Conservation (phyloP, 306 rosid genomes). For the Cucumis melo region DNA sequence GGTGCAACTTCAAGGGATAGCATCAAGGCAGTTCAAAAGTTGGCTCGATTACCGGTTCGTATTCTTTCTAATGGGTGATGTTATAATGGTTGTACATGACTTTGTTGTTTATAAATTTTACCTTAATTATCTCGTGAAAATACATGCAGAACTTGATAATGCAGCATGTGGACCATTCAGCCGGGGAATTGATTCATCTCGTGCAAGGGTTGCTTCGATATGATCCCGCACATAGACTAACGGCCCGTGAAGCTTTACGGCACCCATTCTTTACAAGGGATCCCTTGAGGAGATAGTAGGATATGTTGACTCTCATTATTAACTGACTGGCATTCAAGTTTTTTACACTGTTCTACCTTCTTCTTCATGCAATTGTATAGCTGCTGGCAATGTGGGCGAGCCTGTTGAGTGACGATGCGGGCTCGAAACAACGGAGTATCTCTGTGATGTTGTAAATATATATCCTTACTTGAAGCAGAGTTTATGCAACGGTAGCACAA, state of each 20-base stretch:
- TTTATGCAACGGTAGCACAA: neutral
- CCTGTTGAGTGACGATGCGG: neutral
- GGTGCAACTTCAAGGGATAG: conserved; percentile 85
- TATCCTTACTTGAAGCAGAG: no score
- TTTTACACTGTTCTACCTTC: neutral
- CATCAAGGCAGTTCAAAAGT: conserved; percentile 72
- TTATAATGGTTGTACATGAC: neutral
- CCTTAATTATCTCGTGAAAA: neutral
- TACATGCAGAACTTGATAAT: conserved; percentile 63
- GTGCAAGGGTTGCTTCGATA: conserved; percentile 75
- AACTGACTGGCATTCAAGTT: neutral
- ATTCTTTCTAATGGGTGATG: no score
- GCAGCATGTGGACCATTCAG: conserved; percentile 96
- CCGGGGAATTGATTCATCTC: conserved; percentile 79
- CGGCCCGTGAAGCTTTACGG: conserved; percentile 64
- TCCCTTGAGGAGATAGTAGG: conserved; percentile 26
- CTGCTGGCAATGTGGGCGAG: neutral
- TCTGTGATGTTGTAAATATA: neutral
- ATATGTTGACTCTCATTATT: neutral
- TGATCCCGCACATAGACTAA: conserved; percentile 55
- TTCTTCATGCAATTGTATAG: neutral
- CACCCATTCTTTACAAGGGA: conserved; percentile 72
- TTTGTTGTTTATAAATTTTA: no score
- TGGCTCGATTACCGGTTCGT: conserved; percentile 76
- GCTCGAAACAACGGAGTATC: neutral